Evolutionary conservation across 805 yeast genomes (phyloP).

Genomic region (Lachancea cidri): DNA sequence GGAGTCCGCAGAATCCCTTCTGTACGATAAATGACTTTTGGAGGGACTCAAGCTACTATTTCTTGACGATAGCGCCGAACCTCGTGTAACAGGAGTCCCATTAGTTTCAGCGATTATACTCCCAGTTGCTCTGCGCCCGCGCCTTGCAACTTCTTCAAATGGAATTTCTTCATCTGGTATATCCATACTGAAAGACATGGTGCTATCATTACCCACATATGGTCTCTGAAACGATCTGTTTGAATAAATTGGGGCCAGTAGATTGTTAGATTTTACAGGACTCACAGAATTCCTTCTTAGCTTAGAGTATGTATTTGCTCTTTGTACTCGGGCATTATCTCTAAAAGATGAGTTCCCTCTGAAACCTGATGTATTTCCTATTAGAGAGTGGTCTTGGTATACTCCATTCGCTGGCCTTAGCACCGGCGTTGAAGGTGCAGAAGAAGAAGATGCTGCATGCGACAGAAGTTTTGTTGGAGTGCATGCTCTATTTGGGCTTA

Average conservation of each 20-base stretch:
- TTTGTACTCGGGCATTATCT: background rate
- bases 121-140: constrained; percentile 7
- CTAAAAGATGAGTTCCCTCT: background rate
- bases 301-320: constrained; percentile 1
- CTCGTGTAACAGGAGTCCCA: background rate
- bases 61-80: constrained; percentile 6
- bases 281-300: constrained; percentile 8
- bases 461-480: constrained; percentile 4
- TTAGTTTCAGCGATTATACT: background rate
- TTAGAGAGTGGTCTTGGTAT: constrained; percentile 4
- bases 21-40: constrained; percentile 1
- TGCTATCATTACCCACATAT: constrained; percentile 4
- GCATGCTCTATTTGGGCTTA: constrained; percentile 5
- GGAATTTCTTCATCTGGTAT: constrained; percentile 5
- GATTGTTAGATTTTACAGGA: constrained; percentile 7
- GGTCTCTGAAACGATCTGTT: constrained; percentile 3
- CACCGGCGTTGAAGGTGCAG: constrained; percentile 11
- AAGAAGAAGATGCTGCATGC: constrained; percentile 5
- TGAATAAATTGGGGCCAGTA: background rate
- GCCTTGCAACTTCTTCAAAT: constrained; percentile 9
- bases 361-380: constrained; percentile 4
- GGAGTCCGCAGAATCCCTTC: constrained; percentile 3
- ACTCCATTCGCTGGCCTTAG: constrained; percentile 7
- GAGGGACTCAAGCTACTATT: constrained; percentile 9
- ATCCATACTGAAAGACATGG: constrained; percentile 9